Evolutionary conservation across 805 yeast genomes (phyloP), one percentile per base, ranked within the genome.

Genomic region (Candida ficus): DNA sequence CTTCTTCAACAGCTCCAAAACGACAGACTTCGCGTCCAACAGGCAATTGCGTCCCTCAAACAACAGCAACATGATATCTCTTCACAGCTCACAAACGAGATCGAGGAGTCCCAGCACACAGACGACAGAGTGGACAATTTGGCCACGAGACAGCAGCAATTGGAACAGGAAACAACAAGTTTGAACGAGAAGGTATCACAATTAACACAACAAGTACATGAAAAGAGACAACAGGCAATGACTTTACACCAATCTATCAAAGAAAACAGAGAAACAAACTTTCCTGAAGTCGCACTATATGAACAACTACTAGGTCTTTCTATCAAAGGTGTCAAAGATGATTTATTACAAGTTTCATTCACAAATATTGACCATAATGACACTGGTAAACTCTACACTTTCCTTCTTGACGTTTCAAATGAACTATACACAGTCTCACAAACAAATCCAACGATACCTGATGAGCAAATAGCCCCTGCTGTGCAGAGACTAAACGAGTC

Each of bases 291-390:
- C 30, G 41, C 60, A 14, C 63, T 70, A 30, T 76, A 71, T 58
- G 84, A 80, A 45, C 57, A 63, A 29, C 60, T 76, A 36, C 60
- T 79, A 33, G 87, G 88, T 1, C 53, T 81, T 41, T 62, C 63
- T 27, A 69, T 81, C 16, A 76, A 73, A 40, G 78, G 78, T 4
- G 57, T 75, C 2, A 58, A 62, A 16, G 70, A 67, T 7, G 76
- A 72, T 39, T 48, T 68, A 26, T 53, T 81, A 33, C 61, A 58
- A 42, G 75, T 81, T 50, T 59, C 63, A 3, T 80, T 80, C 50
- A 56, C 55, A 2, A 72, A 73, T 35, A 61, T 79, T 14, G 76
- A 73, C 45, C 63, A 71, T 14, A 56, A 62, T 26, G 61, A 75
- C 37, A 54, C 64, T 32, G 64, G 64, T 29, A 58, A 60, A 28